A percentile compares a stretch with the other conserved stretches of the same genome.
Evolutionary conservation across 2,329 filamentous ascomycete genomes (phyloP).

Genomic region (Achaetomium macrosporum): DNA sequence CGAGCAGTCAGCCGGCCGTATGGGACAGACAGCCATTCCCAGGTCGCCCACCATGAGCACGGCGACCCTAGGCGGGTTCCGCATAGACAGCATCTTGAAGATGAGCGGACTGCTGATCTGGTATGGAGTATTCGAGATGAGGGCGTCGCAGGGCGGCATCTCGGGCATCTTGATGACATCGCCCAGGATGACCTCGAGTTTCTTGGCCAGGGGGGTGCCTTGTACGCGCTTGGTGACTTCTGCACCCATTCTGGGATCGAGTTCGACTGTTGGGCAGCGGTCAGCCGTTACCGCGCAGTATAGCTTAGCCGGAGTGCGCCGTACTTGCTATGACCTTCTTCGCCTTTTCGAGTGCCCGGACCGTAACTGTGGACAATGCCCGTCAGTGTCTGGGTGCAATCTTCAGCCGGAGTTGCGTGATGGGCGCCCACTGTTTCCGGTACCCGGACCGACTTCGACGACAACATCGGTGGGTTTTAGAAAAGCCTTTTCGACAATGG

Average conservation of each 20-base stretch:
- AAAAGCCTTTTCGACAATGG: constrained; percentile 73
- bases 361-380: constrained; percentile 76
- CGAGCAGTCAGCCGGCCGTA: constrained; percentile 38
- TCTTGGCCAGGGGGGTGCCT: constrained; percentile 75
- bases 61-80: constrained; percentile 73
- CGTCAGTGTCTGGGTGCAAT: background rate
- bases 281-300: constrained; percentile 33
- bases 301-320: background rate
- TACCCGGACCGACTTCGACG: constrained; percentile 87
- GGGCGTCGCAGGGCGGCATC: constrained; percentile 54
- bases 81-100: constrained; percentile 75
- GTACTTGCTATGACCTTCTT: constrained; percentile 62
- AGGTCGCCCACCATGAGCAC: constrained; percentile 51
- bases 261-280: constrained; percentile 64
- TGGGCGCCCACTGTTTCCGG: constrained; percentile 61
- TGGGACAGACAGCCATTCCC: no score
- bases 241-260: constrained; percentile 94
- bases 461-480: constrained; percentile 88
- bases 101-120: constrained; percentile 86
- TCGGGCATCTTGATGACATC: constrained; percentile 84
- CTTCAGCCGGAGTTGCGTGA: no score
- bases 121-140: constrained; percentile 73
- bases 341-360: constrained; percentile 80
- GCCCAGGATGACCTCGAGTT: constrained; percentile 80
- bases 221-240: constrained; percentile 91